These are phyloP conservation scores for Phytopythium chamaehyphon DNA, from an alignment of 352 stramenopile genomes.

Conservation along the genomic window DNA sequence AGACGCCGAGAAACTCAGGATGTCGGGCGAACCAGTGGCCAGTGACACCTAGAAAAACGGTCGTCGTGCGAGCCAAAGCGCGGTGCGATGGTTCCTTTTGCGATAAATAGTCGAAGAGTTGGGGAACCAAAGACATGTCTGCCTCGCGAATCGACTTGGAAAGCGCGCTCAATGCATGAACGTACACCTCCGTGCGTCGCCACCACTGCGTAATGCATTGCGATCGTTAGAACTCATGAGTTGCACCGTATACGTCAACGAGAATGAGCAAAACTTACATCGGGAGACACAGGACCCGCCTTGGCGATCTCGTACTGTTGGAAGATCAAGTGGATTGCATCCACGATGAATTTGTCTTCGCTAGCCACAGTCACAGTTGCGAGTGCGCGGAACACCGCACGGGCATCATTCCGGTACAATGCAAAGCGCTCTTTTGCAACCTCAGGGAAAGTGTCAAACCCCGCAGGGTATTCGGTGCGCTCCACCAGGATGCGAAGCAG, in stretches of 20 bases:
- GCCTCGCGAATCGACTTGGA: slow-evolving; percentile 80
- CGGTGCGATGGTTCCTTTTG: slow-evolving; percentile 57
- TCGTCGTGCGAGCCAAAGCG: slow-evolving; percentile 52
- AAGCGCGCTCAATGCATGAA: slow-evolving; percentile 73
- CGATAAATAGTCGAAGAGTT: slow-evolving; percentile 71
- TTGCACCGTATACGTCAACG: slow-evolving; percentile 1
- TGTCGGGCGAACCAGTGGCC: slow-evolving; percentile 74
- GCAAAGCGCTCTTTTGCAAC: slow-evolving; percentile 58
- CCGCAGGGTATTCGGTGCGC: slow-evolving; percentile 57
- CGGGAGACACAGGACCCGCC: slow-evolving; percentile 27
- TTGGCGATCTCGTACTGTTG: slow-evolving; percentile 61
- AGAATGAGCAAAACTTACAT: slow-evolving; percentile 19
- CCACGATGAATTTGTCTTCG: slow-evolving; percentile 77
- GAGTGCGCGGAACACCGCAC: slow-evolving; percentile 67
- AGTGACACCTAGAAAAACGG: slow-evolving; percentile 68
- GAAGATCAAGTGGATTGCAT: slow-evolving; percentile 70
- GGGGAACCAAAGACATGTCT: slow-evolving; percentile 68
- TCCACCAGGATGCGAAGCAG: slow-evolving; percentile 67
- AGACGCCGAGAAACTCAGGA: slow-evolving; percentile 45
- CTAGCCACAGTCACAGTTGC: slow-evolving; percentile 62
- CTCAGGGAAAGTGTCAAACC: slow-evolving; percentile 44
- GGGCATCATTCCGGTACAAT: slow-evolving; percentile 68
- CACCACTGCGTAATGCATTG: slow-evolving; percentile 45
- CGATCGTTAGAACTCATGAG: not conserved
- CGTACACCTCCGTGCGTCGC: slow-evolving; percentile 75